These are phyloP conservation scores for Pseudogymnoascus sp. DNA, from an alignment of 2,329 filamentous ascomycete genomes.

Conservation along the genomic window DNA sequence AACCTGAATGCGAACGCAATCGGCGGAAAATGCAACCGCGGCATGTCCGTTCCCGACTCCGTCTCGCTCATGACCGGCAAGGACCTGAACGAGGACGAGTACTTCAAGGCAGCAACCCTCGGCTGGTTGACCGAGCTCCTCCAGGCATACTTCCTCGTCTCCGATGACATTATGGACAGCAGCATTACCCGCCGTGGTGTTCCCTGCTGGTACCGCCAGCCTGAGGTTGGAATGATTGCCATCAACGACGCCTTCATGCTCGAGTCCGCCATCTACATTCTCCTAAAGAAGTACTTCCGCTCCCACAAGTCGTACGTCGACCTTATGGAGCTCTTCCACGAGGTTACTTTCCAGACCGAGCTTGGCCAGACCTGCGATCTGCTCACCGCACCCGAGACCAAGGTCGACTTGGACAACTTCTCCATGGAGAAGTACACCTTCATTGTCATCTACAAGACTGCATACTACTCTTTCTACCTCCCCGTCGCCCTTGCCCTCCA, in stretches of 20 bases:
- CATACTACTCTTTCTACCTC: conserved; percentile 98
- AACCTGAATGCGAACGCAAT: conserved; percentile 76
- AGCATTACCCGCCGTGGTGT: conserved; percentile 89
- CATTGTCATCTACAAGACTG: conserved; percentile 99
- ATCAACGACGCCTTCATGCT: conserved; percentile 99
- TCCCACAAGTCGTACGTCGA: conserved; percentile 81
- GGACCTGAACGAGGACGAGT: conserved; percentile 69
- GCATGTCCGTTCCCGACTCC: conserved; percentile 94
- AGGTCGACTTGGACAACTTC: conserved; percentile 91
- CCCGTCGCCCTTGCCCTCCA: conserved; percentile 86
- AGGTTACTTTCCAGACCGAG: conserved; percentile 88
- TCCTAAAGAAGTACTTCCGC: conserved; percentile 92
- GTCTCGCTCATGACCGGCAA: conserved; percentile 67
- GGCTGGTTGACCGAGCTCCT: conserved; percentile 98
- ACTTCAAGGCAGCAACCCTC: conserved; percentile 77
- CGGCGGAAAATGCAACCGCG: conserved; percentile 97
- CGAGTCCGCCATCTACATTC: conserved; percentile 78
- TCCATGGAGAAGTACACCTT: conserved; percentile 91
- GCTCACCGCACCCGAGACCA: conserved; percentile 89
- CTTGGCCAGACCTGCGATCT: conserved; percentile 91
- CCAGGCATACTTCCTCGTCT: conserved; percentile 97
- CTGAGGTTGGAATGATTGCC: conserved; percentile 85
- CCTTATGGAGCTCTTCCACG: conserved; percentile 92
- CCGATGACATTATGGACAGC: conserved; percentile 96
- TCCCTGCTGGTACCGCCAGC: conserved; percentile 93